Evolutionary conservation across 371 early-diverging fungal species (phyloP).

Genomic region (Circinella minor): DNA sequence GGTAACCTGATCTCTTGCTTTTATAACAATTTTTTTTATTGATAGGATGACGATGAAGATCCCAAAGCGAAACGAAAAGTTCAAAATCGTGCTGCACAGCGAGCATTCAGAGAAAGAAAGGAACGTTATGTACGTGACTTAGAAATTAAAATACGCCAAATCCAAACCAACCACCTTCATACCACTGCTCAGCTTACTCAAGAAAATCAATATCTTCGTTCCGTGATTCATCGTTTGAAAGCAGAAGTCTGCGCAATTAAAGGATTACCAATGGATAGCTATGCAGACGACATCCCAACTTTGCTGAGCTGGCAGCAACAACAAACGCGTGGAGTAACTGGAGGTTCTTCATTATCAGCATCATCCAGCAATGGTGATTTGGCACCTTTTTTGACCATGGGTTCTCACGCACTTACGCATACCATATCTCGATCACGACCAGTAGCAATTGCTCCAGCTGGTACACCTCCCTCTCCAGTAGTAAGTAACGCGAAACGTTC

Average conservation of each 20-base stretch:
- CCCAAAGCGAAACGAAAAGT: constrained; percentile 69
- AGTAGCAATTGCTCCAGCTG: constrained; percentile 1
- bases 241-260: constrained; percentile 45
- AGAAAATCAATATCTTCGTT: constrained; percentile 47
- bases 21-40: background rate
- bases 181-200: constrained; percentile 36
- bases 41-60: constrained; percentile 37
- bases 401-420: constrained; percentile 6
- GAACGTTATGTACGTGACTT: constrained; percentile 72
- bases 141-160: constrained; percentile 63
- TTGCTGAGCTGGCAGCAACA: background rate
- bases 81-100: constrained; percentile 79
- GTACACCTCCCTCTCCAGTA: background rate
- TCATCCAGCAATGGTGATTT: background rate
- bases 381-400: constrained; percentile 20
- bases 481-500: constrained; percentile 2
- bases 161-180: constrained; percentile 53
- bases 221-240: constrained; percentile 42
- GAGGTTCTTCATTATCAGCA: background rate
- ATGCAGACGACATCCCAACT: background rate
- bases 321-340: too few relatives aligned
- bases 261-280: constrained; percentile 18
- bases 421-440: background rate
- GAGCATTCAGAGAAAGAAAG: constrained; percentile 78
- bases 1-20: background rate